Base-by-base conservation (phyloP, 805 yeast species). In the Candida endomychidarum region DNA sequence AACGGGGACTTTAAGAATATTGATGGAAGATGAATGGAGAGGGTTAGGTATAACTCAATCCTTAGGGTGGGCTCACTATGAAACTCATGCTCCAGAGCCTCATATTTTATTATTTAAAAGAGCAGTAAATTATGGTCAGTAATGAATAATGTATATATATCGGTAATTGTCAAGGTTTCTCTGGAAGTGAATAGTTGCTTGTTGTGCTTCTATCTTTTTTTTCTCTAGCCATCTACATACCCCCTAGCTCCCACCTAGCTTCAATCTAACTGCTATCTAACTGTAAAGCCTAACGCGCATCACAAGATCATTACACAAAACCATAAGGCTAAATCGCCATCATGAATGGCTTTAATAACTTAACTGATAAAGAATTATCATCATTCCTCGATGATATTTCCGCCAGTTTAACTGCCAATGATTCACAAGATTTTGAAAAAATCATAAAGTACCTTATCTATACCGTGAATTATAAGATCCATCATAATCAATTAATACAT, bases 71-170 rank as follows among this genome's bases (percentile, higher is more conserved):
- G 93, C 77, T 40, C 99, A 93, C 63, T 93, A 91, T 58, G 99
- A 93, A 56, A 90, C 96, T 29, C 99, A 93, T 61, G 75, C 98
- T 1, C 99, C 99, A 31, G 99, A 93, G 63, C 99, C 99, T 18
- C 99, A 93, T 59, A 93, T 93, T 45, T 69, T 93, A 46, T 72
- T 93, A 45, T 93, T 93, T 54, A 74, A 72, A 64, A 75, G 90
- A 55, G 78, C 86, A 14, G 68, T 77, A 30, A 75, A 77, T 52
- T 78, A 70, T 49, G 83, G 70, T 36, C 70, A 64, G 52, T 67
- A 52, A 45, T 29, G 33, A 29, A 29, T 31, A 31, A 31, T 31
- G 34, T 31, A 31, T 31, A 31, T 31, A 31, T 10, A 8, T 16
- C n/a, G n/a, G 5, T 20, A 19, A 12, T 28, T 11, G n/a, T 8